Evolutionary conservation across 2,329 filamentous ascomycete genomes (phyloP), one percentile per base, ranked within the genome.

Genomic region (Plenodomus tracheiphilus): DNA sequence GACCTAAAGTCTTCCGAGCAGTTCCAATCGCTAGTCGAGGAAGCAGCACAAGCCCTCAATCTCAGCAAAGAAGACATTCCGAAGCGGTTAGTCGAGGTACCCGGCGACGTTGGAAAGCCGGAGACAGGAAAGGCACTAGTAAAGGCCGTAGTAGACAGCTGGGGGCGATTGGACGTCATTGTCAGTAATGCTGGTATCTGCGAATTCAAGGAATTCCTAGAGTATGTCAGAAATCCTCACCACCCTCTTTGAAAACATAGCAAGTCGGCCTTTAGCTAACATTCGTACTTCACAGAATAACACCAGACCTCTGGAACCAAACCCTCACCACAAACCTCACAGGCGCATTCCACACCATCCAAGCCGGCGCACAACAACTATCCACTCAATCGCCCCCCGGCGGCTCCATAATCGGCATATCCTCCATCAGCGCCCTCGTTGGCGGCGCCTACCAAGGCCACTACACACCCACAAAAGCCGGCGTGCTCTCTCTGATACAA

Each of bases 181-280:
- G 88, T 96, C 21, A 89, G 85, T 70, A 96, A 96, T 75, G 91
- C 91, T 3, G 91, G 91, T 6, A 82, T 96, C 50, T 96, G 91
- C 78, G 82, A 88, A 56, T 97, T 97, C 73, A 86, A 87, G 49
- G 89, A 95, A 58, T 95, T 97, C 66, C 75, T 97, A 39, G 39
- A 37, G 35, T 37, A 37, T 16, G 35, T 37, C 13, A 8, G 6
- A 25, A 25, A 10, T 25, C 22, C 10, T 25, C n/a, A n/a, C n/a
- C n/a, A n/a, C n/a, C n/a, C n/a, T n/a, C n/a, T n/a, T n/a, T n/a
- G n/a, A n/a, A n/a, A 25, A 25, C 10, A 25, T 25, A n/a, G 22
- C 22, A 25, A 25, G 10, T 36, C 15, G 5, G 15, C 5, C 13
- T 15, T n/a, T 17, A 13, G 35, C 35, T 37, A 20, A 37, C 35